phyloP scores from a whole-genome alignment of 2,329 filamentous ascomycete genomes.

The Penicillium glabrum region DNA sequence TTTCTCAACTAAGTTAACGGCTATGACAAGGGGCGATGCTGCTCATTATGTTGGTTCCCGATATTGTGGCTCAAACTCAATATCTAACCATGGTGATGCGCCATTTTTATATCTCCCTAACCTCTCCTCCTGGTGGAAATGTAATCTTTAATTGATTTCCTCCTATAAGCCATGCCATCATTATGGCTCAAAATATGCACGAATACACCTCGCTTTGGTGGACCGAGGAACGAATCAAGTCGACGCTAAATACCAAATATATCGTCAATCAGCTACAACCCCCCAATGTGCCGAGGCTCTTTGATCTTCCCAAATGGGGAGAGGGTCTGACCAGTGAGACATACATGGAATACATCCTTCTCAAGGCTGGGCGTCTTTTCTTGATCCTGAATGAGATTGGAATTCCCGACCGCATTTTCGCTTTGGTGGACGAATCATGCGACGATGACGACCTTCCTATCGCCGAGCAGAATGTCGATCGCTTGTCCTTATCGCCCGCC shows the following conservation, averaged over 20 bases:
- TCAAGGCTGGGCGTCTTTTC: constrained; percentile 58
- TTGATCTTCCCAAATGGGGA: constrained; percentile 42
- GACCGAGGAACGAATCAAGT: constrained; percentile 47
- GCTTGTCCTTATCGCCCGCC: constrained; percentile 54
- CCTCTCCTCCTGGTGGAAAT: not conserved
- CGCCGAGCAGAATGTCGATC: constrained; percentile 53
- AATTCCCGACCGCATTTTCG: constrained; percentile 64
- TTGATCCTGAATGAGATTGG: constrained; percentile 60
- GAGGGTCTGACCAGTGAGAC: constrained; percentile 49
- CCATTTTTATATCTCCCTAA: not conserved
- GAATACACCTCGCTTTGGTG: constrained; percentile 41
- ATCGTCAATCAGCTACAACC: constrained; percentile 37
- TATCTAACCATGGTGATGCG: not conserved
- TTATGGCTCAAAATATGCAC: constrained; percentile 13
- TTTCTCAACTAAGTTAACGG: constrained; percentile 6
- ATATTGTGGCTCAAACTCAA: not conserved
- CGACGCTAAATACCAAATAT: constrained; percentile 43
- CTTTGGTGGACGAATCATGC: constrained; percentile 60
- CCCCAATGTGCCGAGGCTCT: constrained; percentile 37
- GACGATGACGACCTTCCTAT: constrained; percentile 63
- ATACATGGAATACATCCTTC: constrained; percentile 65
- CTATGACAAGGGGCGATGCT: not conserved
- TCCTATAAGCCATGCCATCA: constrained; percentile 5
- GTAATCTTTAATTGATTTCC: not conserved
- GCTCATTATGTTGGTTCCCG: not conserved